A percentile compares a stretch with the other conserved stretches of the same genome.
These are phyloP conservation scores for Mortierella sp. DNA, from an alignment of 371 early-diverging fungal species.

Conservation along the genomic window DNA sequence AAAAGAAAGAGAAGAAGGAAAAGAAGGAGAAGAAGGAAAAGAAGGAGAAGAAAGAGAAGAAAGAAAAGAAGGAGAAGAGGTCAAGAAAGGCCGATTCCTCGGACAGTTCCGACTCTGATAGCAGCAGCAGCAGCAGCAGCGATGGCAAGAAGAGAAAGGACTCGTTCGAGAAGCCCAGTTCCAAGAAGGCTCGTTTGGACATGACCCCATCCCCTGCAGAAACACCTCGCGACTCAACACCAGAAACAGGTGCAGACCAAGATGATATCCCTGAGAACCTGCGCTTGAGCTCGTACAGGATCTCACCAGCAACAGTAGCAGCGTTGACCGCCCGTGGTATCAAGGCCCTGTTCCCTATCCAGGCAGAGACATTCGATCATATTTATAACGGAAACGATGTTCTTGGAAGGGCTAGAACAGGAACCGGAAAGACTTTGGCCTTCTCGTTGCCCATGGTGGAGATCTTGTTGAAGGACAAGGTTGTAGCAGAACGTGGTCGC, in stretches of 20 bases:
- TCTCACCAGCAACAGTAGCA: conserved; percentile 55
- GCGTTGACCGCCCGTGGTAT: conserved; percentile 69
- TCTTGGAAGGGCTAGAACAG: conserved; percentile 95
- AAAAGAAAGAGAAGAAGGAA: conserved; percentile 57
- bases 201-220: conserved; percentile 23
- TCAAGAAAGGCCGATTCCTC: conserved; percentile 40
- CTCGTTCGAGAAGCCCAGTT: conserved; percentile 36
- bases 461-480: conserved; percentile 68
- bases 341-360: conserved; percentile 90
- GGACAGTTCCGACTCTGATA: conserved; percentile 39
- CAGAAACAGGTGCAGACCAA: conserved; percentile 46
- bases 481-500: conserved; percentile 69
- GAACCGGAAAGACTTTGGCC: conserved; percentile 95
- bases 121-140: conserved; percentile 46
- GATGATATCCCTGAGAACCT: conserved; percentile 76
- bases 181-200: conserved; percentile 37
- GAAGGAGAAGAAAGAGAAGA: conserved; percentile 39
- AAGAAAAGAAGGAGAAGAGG: conserved; percentile 56
- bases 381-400: conserved; percentile 91
- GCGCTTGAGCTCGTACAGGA: conserved; percentile 68
- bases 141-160: conserved; percentile 9
- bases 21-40: conserved; percentile 52
- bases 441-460: conserved; percentile 92
- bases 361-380: conserved; percentile 86
- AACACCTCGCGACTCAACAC: conserved; percentile 42